Percentiles rank a stretch among this genome's conserved stretches.
These are phyloP conservation scores for Xerocomellus intermedius DNA, from an alignment of 768 basidiomycete species.

Conservation along the genomic window DNA sequence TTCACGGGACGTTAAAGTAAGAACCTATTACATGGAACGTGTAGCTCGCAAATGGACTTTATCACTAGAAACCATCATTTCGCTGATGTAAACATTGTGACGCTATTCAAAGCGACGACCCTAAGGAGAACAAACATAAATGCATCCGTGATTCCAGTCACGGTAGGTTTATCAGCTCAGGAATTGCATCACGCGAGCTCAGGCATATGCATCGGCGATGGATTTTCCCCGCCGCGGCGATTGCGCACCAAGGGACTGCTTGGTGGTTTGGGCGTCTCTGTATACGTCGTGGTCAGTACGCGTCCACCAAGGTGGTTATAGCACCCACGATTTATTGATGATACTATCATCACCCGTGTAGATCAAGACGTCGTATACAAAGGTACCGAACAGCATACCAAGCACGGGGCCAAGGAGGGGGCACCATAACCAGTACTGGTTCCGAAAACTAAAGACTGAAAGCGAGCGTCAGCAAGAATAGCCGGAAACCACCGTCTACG, in stretches of 20 bases:
- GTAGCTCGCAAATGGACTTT: neutral
- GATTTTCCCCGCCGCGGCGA: neutral
- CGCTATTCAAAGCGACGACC: neutral
- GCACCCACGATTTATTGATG: constrained; percentile 45
- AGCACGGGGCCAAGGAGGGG: constrained; percentile 55
- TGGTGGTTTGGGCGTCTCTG: neutral
- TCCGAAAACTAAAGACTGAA: constrained; percentile 27
- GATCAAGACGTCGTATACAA: constrained; percentile 55
- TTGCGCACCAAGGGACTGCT: neutral
- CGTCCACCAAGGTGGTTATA: neutral
- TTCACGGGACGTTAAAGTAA: constrained; percentile 6
- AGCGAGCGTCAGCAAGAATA: neutral
- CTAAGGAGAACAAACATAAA: neutral
- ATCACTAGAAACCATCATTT: neutral
- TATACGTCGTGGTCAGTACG: neutral
- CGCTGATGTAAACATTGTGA: neutral
- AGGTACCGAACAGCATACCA: constrained; percentile 50
- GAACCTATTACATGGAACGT: neutral
- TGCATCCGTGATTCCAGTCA: neutral
- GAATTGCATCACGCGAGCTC: neutral
- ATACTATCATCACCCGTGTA: constrained; percentile 52
- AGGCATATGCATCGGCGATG: neutral
- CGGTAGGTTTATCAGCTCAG: neutral
- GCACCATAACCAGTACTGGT: constrained; percentile 71
- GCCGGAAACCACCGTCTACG: constrained; percentile 32